Conservation (phyloP, 1,284 basidiomycete genomes). For the Puccinia polysora region DNA sequence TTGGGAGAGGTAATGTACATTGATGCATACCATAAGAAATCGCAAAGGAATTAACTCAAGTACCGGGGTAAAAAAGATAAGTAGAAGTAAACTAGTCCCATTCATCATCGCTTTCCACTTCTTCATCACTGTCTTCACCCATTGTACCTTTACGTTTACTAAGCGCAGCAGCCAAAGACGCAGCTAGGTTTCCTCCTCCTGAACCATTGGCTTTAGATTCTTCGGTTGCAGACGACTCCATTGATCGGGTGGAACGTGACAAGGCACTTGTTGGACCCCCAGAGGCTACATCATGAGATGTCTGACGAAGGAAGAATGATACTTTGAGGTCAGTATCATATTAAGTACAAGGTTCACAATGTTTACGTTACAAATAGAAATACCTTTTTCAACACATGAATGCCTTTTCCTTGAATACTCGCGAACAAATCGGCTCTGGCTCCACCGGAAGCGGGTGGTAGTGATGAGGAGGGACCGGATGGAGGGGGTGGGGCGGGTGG, state of each 20-base stretch:
- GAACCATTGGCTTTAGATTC: conserved; percentile 47
- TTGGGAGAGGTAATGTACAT: no score
- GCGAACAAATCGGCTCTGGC: conserved; percentile 60
- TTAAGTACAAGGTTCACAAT: background rate
- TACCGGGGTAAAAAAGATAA: no score
- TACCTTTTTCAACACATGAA: conserved; percentile 71
- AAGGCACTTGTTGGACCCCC: background rate
- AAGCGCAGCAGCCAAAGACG: conserved; percentile 65
- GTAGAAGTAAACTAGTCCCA: no score
- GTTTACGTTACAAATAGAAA: conserved; percentile 45
- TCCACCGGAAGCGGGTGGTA: background rate
- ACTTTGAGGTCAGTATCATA: no score
- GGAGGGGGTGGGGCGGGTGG: conserved; percentile 51
- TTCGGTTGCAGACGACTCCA: conserved; percentile 45
- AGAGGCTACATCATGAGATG: conserved; percentile 10
- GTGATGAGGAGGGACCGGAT: conserved; percentile 39
- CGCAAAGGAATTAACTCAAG: no score
- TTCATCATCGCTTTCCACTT: conserved; percentile 68
- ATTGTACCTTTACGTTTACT: conserved; percentile 79
- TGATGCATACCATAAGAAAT: no score
- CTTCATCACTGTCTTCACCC: conserved; percentile 83
- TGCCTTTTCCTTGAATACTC: conserved; percentile 65
- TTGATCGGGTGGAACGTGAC: conserved; percentile 1
- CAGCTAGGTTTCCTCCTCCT: conserved; percentile 61
- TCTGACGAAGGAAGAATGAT: background rate